Evolutionary conservation across 2,329 filamentous ascomycete species (phyloP).

Genomic region (Phialocephala subalpina): DNA sequence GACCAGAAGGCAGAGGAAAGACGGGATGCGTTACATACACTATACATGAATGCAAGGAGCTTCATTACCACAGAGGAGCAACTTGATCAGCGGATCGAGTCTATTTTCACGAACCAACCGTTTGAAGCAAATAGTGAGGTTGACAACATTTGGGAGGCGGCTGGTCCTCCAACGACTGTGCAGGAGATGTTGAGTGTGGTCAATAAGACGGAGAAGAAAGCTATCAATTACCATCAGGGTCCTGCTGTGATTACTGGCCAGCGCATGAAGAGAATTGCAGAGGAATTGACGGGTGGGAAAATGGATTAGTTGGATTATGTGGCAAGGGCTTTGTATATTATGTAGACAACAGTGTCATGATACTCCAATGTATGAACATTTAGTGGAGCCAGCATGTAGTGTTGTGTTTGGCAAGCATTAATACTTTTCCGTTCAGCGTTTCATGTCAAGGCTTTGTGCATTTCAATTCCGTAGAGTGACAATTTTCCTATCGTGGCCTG

Average conservation of each 20-base stretch:
- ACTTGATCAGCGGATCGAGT: constrained; percentile 76
- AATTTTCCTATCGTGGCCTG: neutral
- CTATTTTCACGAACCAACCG: constrained; percentile 70
- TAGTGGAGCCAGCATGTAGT: constrained; percentile 1
- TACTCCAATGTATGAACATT: constrained; percentile 28
- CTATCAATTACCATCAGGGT: constrained; percentile 41
- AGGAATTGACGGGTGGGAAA: constrained; percentile 74
- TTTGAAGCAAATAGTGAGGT: constrained; percentile 18
- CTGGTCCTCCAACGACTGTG: constrained; percentile 52
- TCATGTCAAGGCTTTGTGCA: neutral
- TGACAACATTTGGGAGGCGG: constrained; percentile 43
- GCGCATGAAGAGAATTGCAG: constrained; percentile 69
- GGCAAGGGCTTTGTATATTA: constrained; percentile 32
- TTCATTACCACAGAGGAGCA: constrained; percentile 89
- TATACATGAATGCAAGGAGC: constrained; percentile 86
- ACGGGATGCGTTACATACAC: constrained; percentile 77
- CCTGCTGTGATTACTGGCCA: constrained; percentile 55
- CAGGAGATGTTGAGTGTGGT: constrained; percentile 53
- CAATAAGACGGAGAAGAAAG: constrained; percentile 44
- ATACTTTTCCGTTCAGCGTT: neutral
- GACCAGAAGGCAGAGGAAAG: constrained; percentile 65
- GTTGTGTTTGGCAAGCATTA: neutral
- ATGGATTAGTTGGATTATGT: constrained; percentile 45
- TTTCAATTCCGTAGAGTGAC: too few species aligned
- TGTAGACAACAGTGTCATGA: constrained; percentile 5